Evolutionary conservation across 495 filamentous ascomycete species (phyloP), one percentile per base, ranked within the genome.

Genomic region (Hypoxylon fragiforme): DNA sequence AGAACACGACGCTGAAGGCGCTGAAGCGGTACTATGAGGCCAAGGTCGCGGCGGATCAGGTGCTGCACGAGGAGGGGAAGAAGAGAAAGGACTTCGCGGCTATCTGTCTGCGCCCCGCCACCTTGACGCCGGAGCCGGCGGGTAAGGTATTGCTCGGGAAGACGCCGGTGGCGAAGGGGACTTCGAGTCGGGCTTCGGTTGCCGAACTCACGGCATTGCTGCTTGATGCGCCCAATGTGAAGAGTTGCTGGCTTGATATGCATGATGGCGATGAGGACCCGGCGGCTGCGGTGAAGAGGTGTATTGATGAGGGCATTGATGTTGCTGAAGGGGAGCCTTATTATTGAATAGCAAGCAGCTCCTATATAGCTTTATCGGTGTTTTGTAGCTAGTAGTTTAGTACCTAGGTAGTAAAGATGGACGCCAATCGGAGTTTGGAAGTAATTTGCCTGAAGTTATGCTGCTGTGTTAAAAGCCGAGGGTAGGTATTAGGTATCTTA

Each of bases 41-140:
- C 40, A 94, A 92, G 68, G 63, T 87, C 2, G 84, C 82, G 9
- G 87, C 88, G 1, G 90, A 95, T 65, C 83, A 90, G 69, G 83
- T 77, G 35, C 72, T 92, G 52, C 86, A 85, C 48, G 77, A 80
- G 6, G 73, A 78, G 5, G 59, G 76, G 28, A 74, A 76, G 54
- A 58, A 64, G 48, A 62, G 74, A 7, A 32, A 50, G 34, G 55
- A 73, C 2, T 83, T 89, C 69, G 78, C 81, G 53, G 84, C 80
- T 24, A 88, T 92, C 50, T 76, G 77, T 50, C 68, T 95, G 31
- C 79, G 90, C 7, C 89, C 90, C 0, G 88, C 87, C 0, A 44
- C 50, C 3, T 66, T 95, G 72, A 86, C 70, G 7, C 71, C 83
- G 62, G 77, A 81, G 16, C 81, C 79, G 6, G 82, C 78, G 2